Percentiles rank a stretch among this genome's conserved stretches.
Conservation (phyloP, 345 rosid species). For the Rubroshorea leprosula region DNA sequence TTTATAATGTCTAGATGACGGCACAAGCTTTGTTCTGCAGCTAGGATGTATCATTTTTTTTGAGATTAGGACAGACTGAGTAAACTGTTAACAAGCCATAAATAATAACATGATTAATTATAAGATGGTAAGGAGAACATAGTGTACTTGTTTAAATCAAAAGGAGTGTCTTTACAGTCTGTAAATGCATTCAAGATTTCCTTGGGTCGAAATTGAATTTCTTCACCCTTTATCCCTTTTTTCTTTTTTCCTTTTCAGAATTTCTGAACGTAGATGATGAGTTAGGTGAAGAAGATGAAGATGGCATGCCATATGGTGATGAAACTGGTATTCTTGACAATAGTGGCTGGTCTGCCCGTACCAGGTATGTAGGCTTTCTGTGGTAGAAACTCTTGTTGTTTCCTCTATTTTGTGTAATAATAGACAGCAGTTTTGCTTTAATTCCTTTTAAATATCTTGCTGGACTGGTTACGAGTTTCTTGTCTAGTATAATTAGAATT, state of each 20-base stretch:
- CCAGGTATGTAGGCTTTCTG: constrained; percentile 51
- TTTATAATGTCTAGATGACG: no score
- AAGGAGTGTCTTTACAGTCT: no score
- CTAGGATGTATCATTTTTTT: no score
- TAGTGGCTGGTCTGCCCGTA: constrained; percentile 98
- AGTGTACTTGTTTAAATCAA: no score
- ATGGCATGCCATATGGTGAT: constrained; percentile 44
- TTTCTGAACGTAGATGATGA: constrained; percentile 92
- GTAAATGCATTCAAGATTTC: not conserved
- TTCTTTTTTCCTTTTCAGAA: constrained; percentile 30
- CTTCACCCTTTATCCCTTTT: not conserved
- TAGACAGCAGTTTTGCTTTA: no score
- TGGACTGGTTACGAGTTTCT: not conserved
- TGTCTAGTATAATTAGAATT: not conserved
- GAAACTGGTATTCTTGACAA: constrained; percentile 69
- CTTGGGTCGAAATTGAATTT: no score
- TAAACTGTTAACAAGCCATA: no score
- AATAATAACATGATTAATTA: no score
- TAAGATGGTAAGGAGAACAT: no score
- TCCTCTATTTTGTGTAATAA: not conserved
- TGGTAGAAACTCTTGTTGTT: not conserved
- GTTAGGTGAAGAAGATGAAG: constrained; percentile 56
- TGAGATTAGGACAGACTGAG: no score
- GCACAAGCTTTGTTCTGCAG: no score
- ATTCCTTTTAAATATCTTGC: not conserved